Evolutionary conservation across 2,329 filamentous ascomycete species (phyloP).

Genomic region (Pseudogymnoascus sp.): DNA sequence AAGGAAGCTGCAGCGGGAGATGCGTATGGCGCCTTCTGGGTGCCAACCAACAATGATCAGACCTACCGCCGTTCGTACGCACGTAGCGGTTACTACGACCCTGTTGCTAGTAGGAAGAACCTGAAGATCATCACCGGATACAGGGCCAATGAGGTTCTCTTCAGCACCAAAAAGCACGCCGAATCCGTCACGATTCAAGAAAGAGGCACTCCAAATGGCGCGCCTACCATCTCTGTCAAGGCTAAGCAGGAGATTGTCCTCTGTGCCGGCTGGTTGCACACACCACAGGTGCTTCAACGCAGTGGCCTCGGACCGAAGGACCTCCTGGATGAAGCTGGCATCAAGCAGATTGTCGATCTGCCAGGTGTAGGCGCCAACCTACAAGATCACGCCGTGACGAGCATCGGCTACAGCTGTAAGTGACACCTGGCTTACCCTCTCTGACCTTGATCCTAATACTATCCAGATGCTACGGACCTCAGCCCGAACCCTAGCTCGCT

Average conservation of each 20-base stretch:
- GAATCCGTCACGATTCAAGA: conserved; percentile 12
- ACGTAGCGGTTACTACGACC: conserved; percentile 32
- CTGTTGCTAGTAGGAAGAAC: conserved; percentile 23
- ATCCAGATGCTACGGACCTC: conserved; percentile 4
- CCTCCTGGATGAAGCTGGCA: conserved; percentile 25
- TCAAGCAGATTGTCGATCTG: conserved; percentile 30
- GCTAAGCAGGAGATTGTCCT: conserved; percentile 30
- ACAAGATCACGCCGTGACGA: conserved; percentile 25
- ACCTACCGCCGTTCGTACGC: conserved; percentile 31
- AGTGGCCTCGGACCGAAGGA: conserved; percentile 24
- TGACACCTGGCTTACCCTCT: neutral
- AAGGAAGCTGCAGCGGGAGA: conserved; percentile 31
- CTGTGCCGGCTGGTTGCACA: conserved; percentile 26
- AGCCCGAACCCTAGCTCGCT: conserved; percentile 17
- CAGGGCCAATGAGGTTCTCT: conserved; percentile 22
- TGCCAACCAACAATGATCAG: conserved; percentile 25
- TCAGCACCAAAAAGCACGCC: conserved; percentile 19
- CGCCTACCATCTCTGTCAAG: conserved; percentile 9
- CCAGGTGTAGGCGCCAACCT: conserved; percentile 34
- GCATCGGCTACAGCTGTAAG: conserved; percentile 11
- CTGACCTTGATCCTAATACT: neutral
- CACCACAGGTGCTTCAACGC: conserved; percentile 16
- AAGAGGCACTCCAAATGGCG: neutral
- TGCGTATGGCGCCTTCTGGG: conserved; percentile 31
- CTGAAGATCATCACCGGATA: conserved; percentile 14